A percentile compares a stretch with the other conserved stretches of the same genome.
Evolutionary conservation across 371 early-diverging fungal species (phyloP).

Genomic region (Actinomortierella ambigua): DNA sequence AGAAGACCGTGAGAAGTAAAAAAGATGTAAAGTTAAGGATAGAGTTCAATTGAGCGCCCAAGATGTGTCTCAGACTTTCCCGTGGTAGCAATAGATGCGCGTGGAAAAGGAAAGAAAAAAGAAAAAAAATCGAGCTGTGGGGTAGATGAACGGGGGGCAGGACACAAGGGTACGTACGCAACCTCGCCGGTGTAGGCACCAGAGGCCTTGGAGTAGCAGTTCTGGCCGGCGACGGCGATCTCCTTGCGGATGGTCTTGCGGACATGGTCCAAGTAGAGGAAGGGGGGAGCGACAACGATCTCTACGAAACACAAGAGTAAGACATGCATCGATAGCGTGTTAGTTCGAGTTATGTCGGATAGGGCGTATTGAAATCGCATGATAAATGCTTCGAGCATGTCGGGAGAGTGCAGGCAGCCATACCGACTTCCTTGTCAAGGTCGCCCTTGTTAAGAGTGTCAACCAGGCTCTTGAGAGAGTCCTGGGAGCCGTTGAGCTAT

Average conservation of each 20-base stretch:
- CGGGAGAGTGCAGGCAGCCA: not conserved
- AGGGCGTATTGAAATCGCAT: not conserved
- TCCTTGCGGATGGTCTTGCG: conserved; percentile 76
- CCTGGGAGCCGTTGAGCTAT: conserved; percentile 77
- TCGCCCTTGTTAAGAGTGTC: conserved; percentile 73
- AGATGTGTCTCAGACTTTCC: not conserved
- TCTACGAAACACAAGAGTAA: conserved; percentile 64
- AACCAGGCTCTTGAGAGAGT: conserved; percentile 75
- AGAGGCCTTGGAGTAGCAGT: conserved; percentile 83
- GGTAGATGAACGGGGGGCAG: not conserved
- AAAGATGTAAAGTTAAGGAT: not conserved
- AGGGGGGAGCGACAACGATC: conserved; percentile 98
- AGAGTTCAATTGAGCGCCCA: not conserved
- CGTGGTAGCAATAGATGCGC: not conserved
- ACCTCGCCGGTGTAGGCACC: conserved; percentile 99
- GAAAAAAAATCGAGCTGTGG: not conserved
- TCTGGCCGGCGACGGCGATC: conserved; percentile 96
- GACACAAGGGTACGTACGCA: conserved; percentile 55
- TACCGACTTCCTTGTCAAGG: conserved; percentile 48
- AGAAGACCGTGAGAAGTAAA: not conserved
- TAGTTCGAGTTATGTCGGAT: not conserved
- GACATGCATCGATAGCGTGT: not conserved
- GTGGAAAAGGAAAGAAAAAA: no score
- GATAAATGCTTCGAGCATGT: conserved; percentile 14
- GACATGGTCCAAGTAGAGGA: conserved; percentile 88